Conservation (phyloP, 2,329 filamentous ascomycete genomes). For the Talaromyces sp. region DNA sequence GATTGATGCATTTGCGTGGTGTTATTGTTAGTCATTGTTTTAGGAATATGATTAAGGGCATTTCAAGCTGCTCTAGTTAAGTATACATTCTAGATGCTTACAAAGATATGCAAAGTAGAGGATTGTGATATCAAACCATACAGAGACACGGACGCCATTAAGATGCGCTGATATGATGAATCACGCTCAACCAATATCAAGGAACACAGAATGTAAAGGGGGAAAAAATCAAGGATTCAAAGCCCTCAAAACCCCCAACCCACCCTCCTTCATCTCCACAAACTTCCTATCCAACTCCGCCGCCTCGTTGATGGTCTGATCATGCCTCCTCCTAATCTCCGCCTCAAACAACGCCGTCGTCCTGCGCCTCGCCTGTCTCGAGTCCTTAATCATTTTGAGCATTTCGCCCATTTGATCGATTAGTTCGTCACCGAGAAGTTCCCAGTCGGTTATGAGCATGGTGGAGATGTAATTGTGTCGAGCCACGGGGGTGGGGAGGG, state of each 20-base stretch:
- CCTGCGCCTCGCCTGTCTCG: constrained; percentile 55
- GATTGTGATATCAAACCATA: neutral
- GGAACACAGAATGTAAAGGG: neutral
- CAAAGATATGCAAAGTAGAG: neutral
- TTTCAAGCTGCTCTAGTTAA: neutral
- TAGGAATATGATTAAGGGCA: neutral
- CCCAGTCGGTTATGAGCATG: constrained; percentile 57
- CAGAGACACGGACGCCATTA: neutral
- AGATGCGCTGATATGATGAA: neutral
- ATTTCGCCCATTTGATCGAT: constrained; percentile 55
- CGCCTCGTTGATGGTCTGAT: constrained; percentile 51
- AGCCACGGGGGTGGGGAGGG: constrained; percentile 33
- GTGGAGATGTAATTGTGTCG: constrained; percentile 53
- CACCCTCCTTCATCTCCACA: constrained; percentile 55
- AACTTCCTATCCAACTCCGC: constrained; percentile 51
- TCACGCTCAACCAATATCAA: neutral
- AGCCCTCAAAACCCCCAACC: constrained; percentile 52
- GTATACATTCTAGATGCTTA: neutral
- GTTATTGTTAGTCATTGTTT: neutral
- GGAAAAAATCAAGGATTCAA: constrained; percentile 8
- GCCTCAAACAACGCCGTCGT: constrained; percentile 55
- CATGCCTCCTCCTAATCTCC: constrained; percentile 55
- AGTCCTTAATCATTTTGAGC: constrained; percentile 52
- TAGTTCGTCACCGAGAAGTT: constrained; percentile 62
- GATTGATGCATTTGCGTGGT: constrained; percentile 4